These are phyloP conservation scores for Orbilia blumenaviensis DNA, from an alignment of 2,329 filamentous ascomycete genomes.

Conservation along the genomic window DNA sequence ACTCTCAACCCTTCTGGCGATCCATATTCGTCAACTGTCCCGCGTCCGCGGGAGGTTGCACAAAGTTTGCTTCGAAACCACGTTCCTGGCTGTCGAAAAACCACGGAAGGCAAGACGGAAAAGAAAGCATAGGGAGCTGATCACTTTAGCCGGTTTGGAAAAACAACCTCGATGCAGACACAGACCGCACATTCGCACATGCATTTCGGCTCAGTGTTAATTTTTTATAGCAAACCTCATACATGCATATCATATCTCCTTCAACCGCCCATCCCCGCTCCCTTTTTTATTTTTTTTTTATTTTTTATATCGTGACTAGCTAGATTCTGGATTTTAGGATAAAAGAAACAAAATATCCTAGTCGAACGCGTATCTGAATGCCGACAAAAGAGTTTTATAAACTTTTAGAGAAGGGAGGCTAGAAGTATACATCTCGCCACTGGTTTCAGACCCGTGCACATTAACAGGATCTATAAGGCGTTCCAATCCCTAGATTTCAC, in stretches of 20 bases:
- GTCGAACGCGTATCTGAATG: not conserved
- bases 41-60: not conserved
- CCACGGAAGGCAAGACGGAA: not conserved
- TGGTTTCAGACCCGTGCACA: not conserved
- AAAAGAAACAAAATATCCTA: not conserved
- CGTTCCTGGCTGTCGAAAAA: conserved; percentile 3
- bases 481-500: not conserved
- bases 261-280: not conserved
- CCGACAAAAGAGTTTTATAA: not conserved
- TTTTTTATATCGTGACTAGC: conserved; percentile 1
- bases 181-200: not conserved
- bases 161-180: not conserved
- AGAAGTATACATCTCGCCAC: not conserved
- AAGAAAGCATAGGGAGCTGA: not conserved
- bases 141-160: not conserved
- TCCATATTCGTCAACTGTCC: conserved; percentile 8
- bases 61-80: conserved; percentile 9
- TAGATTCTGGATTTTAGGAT: conserved; percentile 6
- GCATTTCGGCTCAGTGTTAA: not conserved
- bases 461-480: not conserved
- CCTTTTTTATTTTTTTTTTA: not conserved
- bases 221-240: not conserved
- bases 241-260: not conserved
- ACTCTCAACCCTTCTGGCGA: conserved; percentile 4
- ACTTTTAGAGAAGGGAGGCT: not conserved